A percentile compares a stretch with the other conserved stretches of the same genome.
phyloP scores from a whole-genome alignment of 148 eudicot genomes.

The Chenopodium suecicum region DNA sequence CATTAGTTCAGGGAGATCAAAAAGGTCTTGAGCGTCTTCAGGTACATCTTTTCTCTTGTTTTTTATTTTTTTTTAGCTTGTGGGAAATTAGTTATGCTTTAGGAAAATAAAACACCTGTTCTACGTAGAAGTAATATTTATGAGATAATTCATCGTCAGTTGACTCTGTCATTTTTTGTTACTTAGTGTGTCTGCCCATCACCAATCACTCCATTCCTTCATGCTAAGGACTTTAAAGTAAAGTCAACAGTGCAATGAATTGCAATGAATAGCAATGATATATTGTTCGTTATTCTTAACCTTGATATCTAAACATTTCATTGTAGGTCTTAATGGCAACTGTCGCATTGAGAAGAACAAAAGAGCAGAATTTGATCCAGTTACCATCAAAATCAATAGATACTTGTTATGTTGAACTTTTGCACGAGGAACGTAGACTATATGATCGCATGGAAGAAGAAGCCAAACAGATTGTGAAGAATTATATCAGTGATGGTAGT shows the following conservation, averaged over 20 bases:
- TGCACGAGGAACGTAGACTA: slow-evolving; percentile 70
- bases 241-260: background rate
- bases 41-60: slow-evolving; percentile 35
- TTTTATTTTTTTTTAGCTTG: background rate
- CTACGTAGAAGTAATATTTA: background rate
- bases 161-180: background rate
- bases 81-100: background rate
- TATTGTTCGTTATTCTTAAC: background rate
- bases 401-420: slow-evolving; percentile 68
- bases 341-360: slow-evolving; percentile 85
- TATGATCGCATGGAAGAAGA: slow-evolving; percentile 90
- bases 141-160: background rate
- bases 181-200: background rate
- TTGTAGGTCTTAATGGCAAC: slow-evolving; percentile 78
- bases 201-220: background rate
- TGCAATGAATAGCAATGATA: background rate
- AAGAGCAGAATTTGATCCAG: slow-evolving; percentile 63
- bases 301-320: background rate
- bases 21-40: slow-evolving; percentile 78
- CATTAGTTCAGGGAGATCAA: slow-evolving; percentile 59
- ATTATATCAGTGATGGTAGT: slow-evolving; percentile 49
- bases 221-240: background rate
- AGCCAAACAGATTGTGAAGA: slow-evolving; percentile 62
- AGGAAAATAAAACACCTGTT: background rate
- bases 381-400: slow-evolving; percentile 69